Base-by-base conservation (phyloP, 2,329 filamentous ascomycete genomes). In the Exophiala xenobiotica region DNA sequence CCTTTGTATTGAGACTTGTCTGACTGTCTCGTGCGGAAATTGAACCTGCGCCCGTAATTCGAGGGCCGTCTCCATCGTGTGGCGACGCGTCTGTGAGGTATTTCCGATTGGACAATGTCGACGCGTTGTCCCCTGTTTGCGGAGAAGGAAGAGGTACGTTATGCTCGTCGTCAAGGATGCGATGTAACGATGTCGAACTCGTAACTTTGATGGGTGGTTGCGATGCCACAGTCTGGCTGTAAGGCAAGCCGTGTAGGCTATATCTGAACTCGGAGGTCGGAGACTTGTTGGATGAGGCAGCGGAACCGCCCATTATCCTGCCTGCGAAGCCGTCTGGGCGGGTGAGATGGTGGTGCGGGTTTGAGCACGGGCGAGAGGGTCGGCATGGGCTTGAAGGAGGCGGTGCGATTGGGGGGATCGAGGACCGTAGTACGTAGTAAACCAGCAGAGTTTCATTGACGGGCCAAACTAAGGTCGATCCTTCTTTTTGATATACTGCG, bases 1-100 rank as follows among this genome's bases (percentile, higher is more conserved):
- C 27, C 39, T 40, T 54, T 14, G 55, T 57, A 35, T 51, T 48
- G 29, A 55, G 35, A 40, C 51, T 58, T 2, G 52, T 58, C 46
- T 55, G 55, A 45, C 51, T 55, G 27, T 55, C 52, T 46, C 55
- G 50, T 12, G 46, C 42, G 42, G 55, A 58, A 42, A 47, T 56
- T 54, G 56, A 56, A 22, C 31, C 46, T 44, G 47, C 14, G 22
- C 14, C 40, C 39, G 45, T 40, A 23, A 35, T 24, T 40, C 35
- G 49, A 35, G 49, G 6, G 14, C 41, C 22, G 24, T 53, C 49
- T 35, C 43, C 53, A 58, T 56, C 47, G 20, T 52, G 56, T 35
- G 43, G 48, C 46, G 48, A 55, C 52, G 55, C 49, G 55, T 53
- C 29, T 11, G 38, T 23, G 14, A 31, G 37, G 41, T 50, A 44